Evolutionary conservation across 2,329 filamentous ascomycete species (phyloP), one percentile per base, ranked within the genome.

Genomic region (Verticillium alfalfae): DNA sequence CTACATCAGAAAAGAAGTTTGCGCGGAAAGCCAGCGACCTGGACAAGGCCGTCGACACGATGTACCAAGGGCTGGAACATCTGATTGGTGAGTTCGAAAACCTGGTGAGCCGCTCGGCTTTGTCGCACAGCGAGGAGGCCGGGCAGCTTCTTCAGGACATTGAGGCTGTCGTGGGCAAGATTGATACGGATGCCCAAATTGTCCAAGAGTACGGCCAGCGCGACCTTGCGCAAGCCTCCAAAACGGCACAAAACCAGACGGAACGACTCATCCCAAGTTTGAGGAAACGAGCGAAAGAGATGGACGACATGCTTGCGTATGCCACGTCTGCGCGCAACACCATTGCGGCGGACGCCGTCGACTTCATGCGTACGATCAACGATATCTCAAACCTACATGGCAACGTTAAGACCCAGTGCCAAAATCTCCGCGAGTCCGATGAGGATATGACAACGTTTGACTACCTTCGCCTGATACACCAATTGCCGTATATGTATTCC

Each of bases 401-500:
- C 39, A 85, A 83, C 63, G 82, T 95, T 39, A 92, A 92, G 70
- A 78, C 81, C 8, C 89, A 90, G 66, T 87, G 97, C 63, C 86
- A 86, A 61, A 81, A 84, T 2, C 77, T 97, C 55, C 88, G 89
- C 65, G 81, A 91, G 57, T 86, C 89, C 8, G 85, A 90, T 63
- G 90, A 95, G 63, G 90, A 91, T 56, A 82, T 90, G 70, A 87
- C 91, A 37, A 89, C 90, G 0, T 93, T 97, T 71, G 89, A 96
- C 65, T 85, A 91, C 49, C 81, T 99, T 26, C 87, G 88, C 18
- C 81, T 92, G 26, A 88, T 97, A 39, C 88, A 93, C 54, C 88
- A 93, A 65, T 83, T 98, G 36, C 95, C 95, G 0, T 89, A 90
- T 61, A 88, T 96, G 68, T 99, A 98, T 72, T 93, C 93, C 0